Percentiles rank a stretch among this genome's conserved stretches.
phyloP scores from a whole-genome alignment of 805 yeast species.

The Wickerhamiella bombiphila region DNA sequence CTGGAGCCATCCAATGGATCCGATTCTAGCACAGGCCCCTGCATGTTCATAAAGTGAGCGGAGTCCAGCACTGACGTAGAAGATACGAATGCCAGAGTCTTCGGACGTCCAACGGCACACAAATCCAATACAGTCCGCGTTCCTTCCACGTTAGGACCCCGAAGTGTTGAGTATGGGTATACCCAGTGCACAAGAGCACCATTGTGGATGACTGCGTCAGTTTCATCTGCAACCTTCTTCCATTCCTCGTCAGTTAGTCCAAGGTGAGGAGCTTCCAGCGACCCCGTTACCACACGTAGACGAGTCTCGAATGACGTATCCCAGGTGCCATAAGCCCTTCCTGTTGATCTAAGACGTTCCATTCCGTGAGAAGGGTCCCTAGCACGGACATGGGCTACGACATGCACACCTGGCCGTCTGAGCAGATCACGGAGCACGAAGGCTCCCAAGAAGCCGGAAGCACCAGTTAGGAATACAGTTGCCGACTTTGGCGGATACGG shows the following conservation, averaged over 20 bases:
- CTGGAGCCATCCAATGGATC: conserved; percentile 78
- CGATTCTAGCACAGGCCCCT: conserved; percentile 72
- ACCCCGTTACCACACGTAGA: conserved; percentile 69
- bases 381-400: conserved; percentile 89
- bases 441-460: conserved; percentile 92
- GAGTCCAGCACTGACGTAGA: conserved; percentile 90
- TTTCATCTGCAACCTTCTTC: conserved; percentile 37
- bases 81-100: conserved; percentile 79
- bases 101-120: conserved; percentile 68
- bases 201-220: conserved; percentile 83
- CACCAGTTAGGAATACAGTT: conserved; percentile 81
- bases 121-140: conserved; percentile 71
- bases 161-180: conserved; percentile 75
- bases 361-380: conserved; percentile 49
- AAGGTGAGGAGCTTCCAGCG: conserved; percentile 55
- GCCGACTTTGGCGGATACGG: conserved; percentile 21
- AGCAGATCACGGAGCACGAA: conserved; percentile 70
- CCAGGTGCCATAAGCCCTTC: conserved; percentile 75
- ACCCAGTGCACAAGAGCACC: conserved; percentile 99
- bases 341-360: conserved; percentile 60
- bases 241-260: conserved; percentile 51
- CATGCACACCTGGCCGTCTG: conserved; percentile 41
- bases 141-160: conserved; percentile 87
- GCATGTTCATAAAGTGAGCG: conserved; percentile 55
- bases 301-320: conserved; percentile 39